Base-by-base conservation (phyloP, 805 yeast species). In the Lachancea mirantina region DNA sequence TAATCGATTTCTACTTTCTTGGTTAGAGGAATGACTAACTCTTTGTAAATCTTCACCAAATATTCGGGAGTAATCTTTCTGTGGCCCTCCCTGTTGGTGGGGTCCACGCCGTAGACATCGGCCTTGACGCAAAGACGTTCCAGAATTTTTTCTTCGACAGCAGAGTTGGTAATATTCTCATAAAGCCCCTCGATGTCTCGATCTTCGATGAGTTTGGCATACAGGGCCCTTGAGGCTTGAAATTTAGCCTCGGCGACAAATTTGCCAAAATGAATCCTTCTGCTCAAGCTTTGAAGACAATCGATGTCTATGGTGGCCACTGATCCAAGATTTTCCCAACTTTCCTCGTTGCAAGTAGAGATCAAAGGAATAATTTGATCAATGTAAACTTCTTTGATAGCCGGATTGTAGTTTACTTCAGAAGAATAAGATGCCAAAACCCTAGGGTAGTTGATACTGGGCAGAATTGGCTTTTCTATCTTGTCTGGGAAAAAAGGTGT, bases 191-290 rank as follows among this genome's bases (percentile, higher is more conserved):
- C 62, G 5, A 73, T 61, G 53, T 92, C 95, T 36, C 65, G 69
- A 0, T 67, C 72, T 41, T 63, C 54, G 45, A 92, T 92, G 46
- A 87, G 61, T 45, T 68, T 61, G 2, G 73, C 74, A 63, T 78
- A 85, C 31, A 56, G 57, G 30, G 72, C 83, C 21, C 65, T 68
- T 40, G 88, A 92, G 17, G 67, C 62, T 47, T 69, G 77, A 58
- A 76, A 92, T 60, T 92, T 92, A 27, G 95, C 82, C 57, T 92
- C 98, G 4, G 98, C 98, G 7, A 92, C 98, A 66, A 89, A 92
- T 60, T 83, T 84, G 30, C 98, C 98, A 61, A 89, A 92, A 61
- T 92, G 98, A 46, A 92, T 84, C 54, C 98, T 72, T 49, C 98
- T 70, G 6, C 95, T 82, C 27, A 92, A 62, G 4, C 95, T 79